Conservation (phyloP, 2,329 filamentous ascomycete species). For the Drechslera avenae region DNA sequence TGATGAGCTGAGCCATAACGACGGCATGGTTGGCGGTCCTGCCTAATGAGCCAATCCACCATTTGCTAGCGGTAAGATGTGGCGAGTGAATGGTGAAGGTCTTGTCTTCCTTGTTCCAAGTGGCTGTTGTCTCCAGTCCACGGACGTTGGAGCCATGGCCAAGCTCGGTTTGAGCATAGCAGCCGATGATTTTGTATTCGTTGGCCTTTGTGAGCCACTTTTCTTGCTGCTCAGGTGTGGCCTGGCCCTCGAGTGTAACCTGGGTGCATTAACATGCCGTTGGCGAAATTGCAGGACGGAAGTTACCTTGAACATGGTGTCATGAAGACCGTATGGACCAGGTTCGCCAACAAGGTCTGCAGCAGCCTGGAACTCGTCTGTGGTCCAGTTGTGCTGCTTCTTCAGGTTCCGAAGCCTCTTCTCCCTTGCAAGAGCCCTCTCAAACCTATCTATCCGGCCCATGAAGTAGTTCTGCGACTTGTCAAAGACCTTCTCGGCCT, state of each 20-base stretch:
- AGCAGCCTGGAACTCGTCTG: conserved; percentile 67
- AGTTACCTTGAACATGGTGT: conserved; percentile 69
- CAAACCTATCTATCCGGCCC: conserved; percentile 70
- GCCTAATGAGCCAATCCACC: conserved; percentile 83
- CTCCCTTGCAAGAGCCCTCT: conserved; percentile 70
- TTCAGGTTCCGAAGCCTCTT: conserved; percentile 72
- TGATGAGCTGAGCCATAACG: conserved; percentile 77
- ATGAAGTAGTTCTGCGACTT: conserved; percentile 79
- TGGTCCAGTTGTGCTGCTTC: conserved; percentile 68
- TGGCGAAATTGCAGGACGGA: not conserved
- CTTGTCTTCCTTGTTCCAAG: conserved; percentile 74
- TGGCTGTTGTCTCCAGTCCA: conserved; percentile 70
- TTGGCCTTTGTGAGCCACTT: conserved; percentile 71
- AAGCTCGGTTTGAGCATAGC: conserved; percentile 80
- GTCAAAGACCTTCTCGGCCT: conserved; percentile 73
- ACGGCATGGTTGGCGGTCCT: conserved; percentile 77
- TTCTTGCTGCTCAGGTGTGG: conserved; percentile 73
- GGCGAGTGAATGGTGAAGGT: conserved; percentile 77
- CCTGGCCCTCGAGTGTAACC: conserved; percentile 73
- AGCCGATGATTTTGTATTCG: conserved; percentile 75
- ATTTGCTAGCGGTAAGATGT: conserved; percentile 75
- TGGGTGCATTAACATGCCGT: conserved; percentile 33
- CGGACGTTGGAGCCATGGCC: conserved; percentile 75
- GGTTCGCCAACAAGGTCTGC: conserved; percentile 74
- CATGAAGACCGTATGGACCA: conserved; percentile 74